phyloP scores from a whole-genome alignment of 2,329 filamentous ascomycete species.

The Ceratocystis lukuohia region DNA sequence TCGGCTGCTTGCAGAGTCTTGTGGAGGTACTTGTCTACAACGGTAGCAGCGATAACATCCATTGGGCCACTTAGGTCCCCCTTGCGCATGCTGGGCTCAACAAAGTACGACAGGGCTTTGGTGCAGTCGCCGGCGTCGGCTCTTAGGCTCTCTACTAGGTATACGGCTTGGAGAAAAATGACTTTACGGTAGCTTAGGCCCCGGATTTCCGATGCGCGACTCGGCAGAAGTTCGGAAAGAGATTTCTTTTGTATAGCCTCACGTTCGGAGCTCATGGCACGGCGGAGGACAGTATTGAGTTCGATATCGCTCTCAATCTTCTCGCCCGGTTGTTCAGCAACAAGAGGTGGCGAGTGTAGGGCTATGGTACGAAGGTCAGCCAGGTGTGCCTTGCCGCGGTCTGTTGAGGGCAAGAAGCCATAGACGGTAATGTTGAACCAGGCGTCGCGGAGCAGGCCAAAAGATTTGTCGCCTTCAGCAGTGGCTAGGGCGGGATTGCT shows the following conservation, averaged over 20 bases:
- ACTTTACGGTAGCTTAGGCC: constrained; percentile 76
- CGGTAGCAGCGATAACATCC: constrained; percentile 50
- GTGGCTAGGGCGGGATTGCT: constrained; percentile 43
- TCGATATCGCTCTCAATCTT: constrained; percentile 94
- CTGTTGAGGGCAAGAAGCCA: constrained; percentile 66
- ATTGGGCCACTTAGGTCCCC: constrained; percentile 50
- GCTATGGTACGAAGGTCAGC: constrained; percentile 74
- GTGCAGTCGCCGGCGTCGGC: constrained; percentile 82
- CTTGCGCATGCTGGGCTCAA: constrained; percentile 71
- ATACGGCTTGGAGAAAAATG: constrained; percentile 82
- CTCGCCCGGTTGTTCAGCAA: constrained; percentile 78
- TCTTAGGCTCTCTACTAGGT: constrained; percentile 77
- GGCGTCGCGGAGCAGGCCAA: constrained; percentile 68
- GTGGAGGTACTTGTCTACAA: constrained; percentile 65
- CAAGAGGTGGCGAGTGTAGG: constrained; percentile 71
- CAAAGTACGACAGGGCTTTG: constrained; percentile 77
- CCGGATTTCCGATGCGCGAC: constrained; percentile 64
- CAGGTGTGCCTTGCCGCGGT: constrained; percentile 56
- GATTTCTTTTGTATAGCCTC: constrained; percentile 68
- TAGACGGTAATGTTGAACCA: constrained; percentile 99
- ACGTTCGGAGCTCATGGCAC: constrained; percentile 69
- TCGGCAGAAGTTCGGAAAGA: constrained; percentile 59
- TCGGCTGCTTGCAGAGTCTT: constrained; percentile 59
- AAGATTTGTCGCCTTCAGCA: constrained; percentile 47
- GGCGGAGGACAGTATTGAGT: constrained; percentile 79